A percentile compares a stretch with the other conserved stretches of the same genome.
phyloP scores from a whole-genome alignment of 2,329 filamentous ascomycete species.

The Coniochaeta ligniaria region DNA sequence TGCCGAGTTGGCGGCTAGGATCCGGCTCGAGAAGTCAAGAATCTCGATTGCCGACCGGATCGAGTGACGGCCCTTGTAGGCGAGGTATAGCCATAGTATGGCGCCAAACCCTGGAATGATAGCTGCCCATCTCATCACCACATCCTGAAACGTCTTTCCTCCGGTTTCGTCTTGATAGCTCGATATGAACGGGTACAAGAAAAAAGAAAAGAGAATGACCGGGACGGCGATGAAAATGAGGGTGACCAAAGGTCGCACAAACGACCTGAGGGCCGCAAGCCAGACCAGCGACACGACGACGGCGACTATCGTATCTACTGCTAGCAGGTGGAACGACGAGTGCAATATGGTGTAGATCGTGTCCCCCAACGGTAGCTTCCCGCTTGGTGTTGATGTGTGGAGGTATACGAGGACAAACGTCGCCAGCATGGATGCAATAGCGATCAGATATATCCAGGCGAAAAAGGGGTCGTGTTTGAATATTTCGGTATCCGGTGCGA shows the following conservation, averaged over 20 bases:
- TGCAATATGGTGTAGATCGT: conserved; percentile 89
- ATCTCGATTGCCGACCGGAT: conserved; percentile 80
- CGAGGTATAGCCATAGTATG: conserved; percentile 74
- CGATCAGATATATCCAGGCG: conserved; percentile 82
- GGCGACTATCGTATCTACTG: conserved; percentile 86
- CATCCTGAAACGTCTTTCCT: conserved; percentile 77
- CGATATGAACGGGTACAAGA: conserved; percentile 81
- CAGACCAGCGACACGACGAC: conserved; percentile 82
- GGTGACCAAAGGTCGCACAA: conserved; percentile 76
- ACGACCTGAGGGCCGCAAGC: conserved; percentile 82
- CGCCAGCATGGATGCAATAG: conserved; percentile 74
- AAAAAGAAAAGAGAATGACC: conserved; percentile 79
- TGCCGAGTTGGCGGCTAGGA: conserved; percentile 77
- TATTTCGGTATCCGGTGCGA: conserved; percentile 57
- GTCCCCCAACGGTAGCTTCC: conserved; percentile 72
- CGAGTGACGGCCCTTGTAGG: conserved; percentile 72
- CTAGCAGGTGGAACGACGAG: conserved; percentile 81
- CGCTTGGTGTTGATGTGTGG: conserved; percentile 67
- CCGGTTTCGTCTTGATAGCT: conserved; percentile 75
- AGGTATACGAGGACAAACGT: conserved; percentile 86
- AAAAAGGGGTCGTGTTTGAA: conserved; percentile 87
- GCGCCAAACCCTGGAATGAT: conserved; percentile 68
- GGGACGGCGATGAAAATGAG: conserved; percentile 79
- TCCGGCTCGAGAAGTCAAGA: conserved; percentile 84
- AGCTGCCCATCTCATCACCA: conserved; percentile 80